Evolutionary conservation across 768 basidiomycete species (phyloP).

Genomic region (Tricholoma matsutake): DNA sequence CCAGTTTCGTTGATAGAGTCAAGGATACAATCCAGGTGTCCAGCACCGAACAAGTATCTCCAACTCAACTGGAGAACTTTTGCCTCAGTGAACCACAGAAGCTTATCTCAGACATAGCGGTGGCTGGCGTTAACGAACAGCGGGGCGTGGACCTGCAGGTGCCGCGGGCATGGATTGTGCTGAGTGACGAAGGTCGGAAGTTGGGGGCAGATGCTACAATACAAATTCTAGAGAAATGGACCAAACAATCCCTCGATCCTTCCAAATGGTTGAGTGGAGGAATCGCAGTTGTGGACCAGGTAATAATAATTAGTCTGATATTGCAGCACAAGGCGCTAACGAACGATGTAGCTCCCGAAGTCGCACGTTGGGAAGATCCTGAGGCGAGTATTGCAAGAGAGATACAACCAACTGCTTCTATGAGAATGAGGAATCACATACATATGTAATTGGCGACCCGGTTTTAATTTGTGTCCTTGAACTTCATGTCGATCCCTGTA

Average conservation of each 20-base stretch:
- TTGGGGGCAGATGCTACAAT: constrained; percentile 40
- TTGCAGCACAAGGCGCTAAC: too few relatives aligned
- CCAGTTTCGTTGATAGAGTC: constrained; percentile 67
- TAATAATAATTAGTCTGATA: constrained; percentile 19
- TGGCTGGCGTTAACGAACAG: constrained; percentile 72
- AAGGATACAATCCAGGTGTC: constrained; percentile 85
- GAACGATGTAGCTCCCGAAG: constrained; percentile 60
- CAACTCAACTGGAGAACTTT: constrained; percentile 72
- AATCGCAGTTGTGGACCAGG: constrained; percentile 62
- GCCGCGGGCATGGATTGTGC: constrained; percentile 76
- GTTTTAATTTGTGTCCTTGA: too few relatives aligned
- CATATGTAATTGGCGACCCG: too few relatives aligned
- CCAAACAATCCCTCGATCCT: constrained; percentile 58
- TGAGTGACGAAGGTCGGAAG: constrained; percentile 52
- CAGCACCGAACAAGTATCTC: constrained; percentile 78
- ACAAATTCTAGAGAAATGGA: constrained; percentile 58
- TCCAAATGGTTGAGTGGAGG: constrained; percentile 80
- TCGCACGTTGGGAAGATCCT: constrained; percentile 71
- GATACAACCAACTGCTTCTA: too few relatives aligned
- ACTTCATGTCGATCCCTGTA: too few relatives aligned
- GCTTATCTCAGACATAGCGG: constrained; percentile 61
- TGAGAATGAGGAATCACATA: too few relatives aligned
- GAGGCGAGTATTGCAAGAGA: constrained; percentile 59
- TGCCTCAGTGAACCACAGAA: constrained; percentile 58
- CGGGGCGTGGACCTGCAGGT: constrained; percentile 69